Evolutionary conservation across 257 asterid genomes (phyloP).

Genomic region (Solanum sejunctum): DNA sequence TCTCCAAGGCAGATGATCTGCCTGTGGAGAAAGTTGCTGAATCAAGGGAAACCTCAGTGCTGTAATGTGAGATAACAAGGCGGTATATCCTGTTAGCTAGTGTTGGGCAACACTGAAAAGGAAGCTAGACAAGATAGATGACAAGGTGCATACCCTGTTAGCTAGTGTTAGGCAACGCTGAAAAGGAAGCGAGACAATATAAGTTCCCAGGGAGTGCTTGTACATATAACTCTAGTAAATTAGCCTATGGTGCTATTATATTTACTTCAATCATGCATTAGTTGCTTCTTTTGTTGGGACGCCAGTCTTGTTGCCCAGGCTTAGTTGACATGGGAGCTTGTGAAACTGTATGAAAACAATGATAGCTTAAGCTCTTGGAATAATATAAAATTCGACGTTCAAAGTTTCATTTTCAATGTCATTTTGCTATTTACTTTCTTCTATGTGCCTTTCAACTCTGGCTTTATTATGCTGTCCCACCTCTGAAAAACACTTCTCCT

Average conservation of each 20-base stretch:
- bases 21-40: slow-evolving; percentile 66
- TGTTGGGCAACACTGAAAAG: background rate
- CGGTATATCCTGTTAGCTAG: background rate
- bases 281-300: background rate
- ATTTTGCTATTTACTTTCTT: background rate
- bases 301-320: background rate
- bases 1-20: slow-evolving; percentile 96
- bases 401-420: background rate
- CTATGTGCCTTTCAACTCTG: background rate
- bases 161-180: background rate
- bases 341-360: background rate
- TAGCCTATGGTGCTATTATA: background rate
- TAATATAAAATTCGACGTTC: background rate
- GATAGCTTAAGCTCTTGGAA: background rate
- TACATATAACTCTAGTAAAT: background rate
- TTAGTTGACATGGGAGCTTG: background rate
- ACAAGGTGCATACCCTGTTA: slow-evolving; percentile 2
- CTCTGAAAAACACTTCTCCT: background rate
- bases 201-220: background rate
- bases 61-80: slow-evolving; percentile 72
- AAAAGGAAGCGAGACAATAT: background rate
- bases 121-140: slow-evolving; percentile 16
- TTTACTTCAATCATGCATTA: background rate
- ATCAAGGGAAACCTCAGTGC: slow-evolving; percentile 53
- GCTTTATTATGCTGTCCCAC: background rate